These are phyloP conservation scores for Hymenoscyphus linearis DNA, from an alignment of 2,329 filamentous ascomycete species.

Conservation along the genomic window DNA sequence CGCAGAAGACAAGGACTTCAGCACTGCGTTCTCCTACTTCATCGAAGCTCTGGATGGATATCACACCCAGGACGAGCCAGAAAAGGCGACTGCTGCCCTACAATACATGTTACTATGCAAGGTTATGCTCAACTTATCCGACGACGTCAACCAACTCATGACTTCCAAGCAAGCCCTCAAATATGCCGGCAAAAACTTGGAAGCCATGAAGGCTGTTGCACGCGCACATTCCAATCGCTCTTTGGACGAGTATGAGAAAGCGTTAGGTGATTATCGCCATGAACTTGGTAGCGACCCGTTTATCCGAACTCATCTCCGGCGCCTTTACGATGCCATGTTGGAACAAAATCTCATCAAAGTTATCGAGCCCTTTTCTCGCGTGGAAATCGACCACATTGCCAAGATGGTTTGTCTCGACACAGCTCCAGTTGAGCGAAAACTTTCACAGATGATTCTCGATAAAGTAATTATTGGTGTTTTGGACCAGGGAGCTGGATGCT, in stretches of 20 bases:
- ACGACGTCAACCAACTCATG: conserved; percentile 95
- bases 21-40: conserved; percentile 97
- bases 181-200: conserved; percentile 90
- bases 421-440: conserved; percentile 93
- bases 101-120: conserved; percentile 99
- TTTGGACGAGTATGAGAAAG: conserved; percentile 93
- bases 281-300: conserved; percentile 93
- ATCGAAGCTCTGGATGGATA: conserved; percentile 98
- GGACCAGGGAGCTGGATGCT: conserved; percentile 93
- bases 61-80: conserved; percentile 81
- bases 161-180: conserved; percentile 93
- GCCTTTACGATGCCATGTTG: conserved; percentile 95
- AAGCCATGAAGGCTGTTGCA: conserved; percentile 98
- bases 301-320: conserved; percentile 92
- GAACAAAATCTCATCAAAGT: conserved; percentile 99
- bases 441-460: conserved; percentile 99
- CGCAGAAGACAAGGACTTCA: conserved; percentile 98
- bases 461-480: conserved; percentile 97
- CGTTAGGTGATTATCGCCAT: conserved; percentile 82
- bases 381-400: conserved; percentile 94
- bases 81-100: conserved; percentile 89
- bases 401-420: conserved; percentile 97
- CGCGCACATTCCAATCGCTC: conserved; percentile 93
- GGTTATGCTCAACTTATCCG: conserved; percentile 96
- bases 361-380: conserved; percentile 95